Percentiles rank a stretch among this genome's conserved stretches.
Evolutionary conservation across 2,329 filamentous ascomycete genomes (phyloP).

Genomic region (Cercospora beticola): DNA sequence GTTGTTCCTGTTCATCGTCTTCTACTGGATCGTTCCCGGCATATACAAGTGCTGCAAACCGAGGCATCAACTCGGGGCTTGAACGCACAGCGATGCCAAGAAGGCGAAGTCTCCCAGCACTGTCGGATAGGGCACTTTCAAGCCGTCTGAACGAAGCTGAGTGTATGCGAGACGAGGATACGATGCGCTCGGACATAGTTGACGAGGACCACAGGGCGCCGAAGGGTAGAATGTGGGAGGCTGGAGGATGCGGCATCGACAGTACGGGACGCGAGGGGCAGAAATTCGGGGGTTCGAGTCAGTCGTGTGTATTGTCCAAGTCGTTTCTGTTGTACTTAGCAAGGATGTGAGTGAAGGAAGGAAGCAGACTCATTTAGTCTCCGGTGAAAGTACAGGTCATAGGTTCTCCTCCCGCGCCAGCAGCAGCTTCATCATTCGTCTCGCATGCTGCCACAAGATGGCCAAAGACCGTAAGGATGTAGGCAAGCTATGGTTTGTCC

Average conservation of each 20-base stretch:
- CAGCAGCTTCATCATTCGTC: not conserved
- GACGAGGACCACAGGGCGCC: not conserved
- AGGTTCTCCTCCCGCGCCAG: not conserved
- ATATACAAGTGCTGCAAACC: not conserved
- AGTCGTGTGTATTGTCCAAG: not conserved
- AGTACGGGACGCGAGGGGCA: not conserved
- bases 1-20: not conserved
- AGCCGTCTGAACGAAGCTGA: not conserved
- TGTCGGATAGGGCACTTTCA: not conserved
- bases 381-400: not conserved
- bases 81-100: not conserved
- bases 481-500: slow-evolving; percentile 75
- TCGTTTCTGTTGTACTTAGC: not conserved
- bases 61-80: not conserved
- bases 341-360: not conserved
- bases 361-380: not conserved
- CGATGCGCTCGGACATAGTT: not conserved
- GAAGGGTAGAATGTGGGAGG: not conserved
- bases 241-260: not conserved
- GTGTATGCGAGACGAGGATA: not conserved
- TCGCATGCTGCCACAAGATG: not conserved
- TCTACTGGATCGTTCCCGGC: not conserved
- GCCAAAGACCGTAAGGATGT: slow-evolving; percentile 22
- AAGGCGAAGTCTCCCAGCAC: too few relatives aligned
- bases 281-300: not conserved